Conservation (phyloP, 495 filamentous ascomycete genomes). For the Penicillium ucsense region DNA sequence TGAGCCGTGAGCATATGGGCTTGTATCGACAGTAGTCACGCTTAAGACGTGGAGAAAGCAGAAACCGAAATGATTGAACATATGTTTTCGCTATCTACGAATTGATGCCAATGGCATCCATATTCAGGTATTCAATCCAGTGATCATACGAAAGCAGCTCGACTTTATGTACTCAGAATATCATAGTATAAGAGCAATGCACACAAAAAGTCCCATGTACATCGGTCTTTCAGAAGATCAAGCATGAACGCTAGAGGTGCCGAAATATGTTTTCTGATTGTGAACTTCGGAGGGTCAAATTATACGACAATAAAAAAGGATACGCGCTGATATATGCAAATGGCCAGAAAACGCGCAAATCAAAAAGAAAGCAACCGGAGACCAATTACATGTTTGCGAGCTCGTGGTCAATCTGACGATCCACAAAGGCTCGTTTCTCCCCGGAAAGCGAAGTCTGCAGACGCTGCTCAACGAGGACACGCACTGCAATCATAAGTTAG, state of each 20-base stretch:
- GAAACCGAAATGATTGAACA: too few species aligned
- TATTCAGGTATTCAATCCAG: too few species aligned
- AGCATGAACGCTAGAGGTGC: constrained; percentile 21
- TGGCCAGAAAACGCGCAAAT: constrained; percentile 6
- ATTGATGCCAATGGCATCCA: too few species aligned
- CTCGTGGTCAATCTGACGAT: constrained; percentile 85
- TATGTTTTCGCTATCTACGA: too few species aligned
- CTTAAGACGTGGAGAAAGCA: too few species aligned
- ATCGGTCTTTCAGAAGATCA: too few species aligned
- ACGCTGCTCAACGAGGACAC: constrained; percentile 83
- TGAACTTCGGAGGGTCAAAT: too few species aligned
- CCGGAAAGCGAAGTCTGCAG: constrained; percentile 78
- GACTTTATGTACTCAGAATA: not conserved
- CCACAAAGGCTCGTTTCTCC: constrained; percentile 75
- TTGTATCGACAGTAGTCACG: too few species aligned
- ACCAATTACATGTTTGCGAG: constrained; percentile 76
- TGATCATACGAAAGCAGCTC: too few species aligned
- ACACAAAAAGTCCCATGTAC: constrained; percentile 1
- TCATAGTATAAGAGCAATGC: not conserved
- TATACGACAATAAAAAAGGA: not conserved
- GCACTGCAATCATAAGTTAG: constrained; percentile 39
- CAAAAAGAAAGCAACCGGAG: not conserved
- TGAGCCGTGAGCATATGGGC: not conserved
- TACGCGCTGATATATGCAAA: constrained; percentile 15
- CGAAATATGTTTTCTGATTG: constrained; percentile 5